Evolutionary conservation across 2,329 filamentous ascomycete genomes (phyloP).

Genomic region (Ascochyta pisi): DNA sequence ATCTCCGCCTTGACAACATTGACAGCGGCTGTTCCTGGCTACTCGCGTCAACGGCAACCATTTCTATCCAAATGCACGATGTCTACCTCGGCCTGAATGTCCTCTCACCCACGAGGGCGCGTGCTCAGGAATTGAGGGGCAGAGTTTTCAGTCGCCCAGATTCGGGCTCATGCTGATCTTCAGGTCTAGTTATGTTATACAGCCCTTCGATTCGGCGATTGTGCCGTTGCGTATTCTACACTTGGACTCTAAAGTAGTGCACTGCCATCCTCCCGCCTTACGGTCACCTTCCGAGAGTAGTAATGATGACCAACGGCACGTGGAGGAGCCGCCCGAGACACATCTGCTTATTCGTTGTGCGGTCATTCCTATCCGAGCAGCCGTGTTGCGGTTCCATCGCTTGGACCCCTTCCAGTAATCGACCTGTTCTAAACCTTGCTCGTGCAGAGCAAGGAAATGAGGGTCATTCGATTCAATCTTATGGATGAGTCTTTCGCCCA

Average conservation of each 20-base stretch:
- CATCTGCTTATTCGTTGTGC: constrained; percentile 5
- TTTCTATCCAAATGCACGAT: not conserved
- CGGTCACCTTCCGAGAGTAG: not conserved
- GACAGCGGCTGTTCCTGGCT: constrained; percentile 4
- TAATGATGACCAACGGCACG: not conserved
- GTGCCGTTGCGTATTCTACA: not conserved
- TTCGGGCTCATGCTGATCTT: constrained; percentile 15
- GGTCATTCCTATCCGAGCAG: not conserved
- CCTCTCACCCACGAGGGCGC: not conserved
- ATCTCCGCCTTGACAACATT: not conserved
- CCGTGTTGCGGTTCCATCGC: constrained; percentile 1
- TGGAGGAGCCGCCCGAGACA: not conserved
- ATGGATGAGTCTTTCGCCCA: not conserved
- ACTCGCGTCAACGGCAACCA: not conserved
- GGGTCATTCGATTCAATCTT: not conserved
- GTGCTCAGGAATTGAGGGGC: not conserved
- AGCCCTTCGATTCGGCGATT: not conserved
- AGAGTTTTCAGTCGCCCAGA: constrained; percentile 7
- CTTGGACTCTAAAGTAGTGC: not conserved
- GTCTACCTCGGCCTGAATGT: not conserved
- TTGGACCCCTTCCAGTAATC: not conserved
- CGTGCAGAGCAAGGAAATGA: not conserved
- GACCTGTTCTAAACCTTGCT: constrained; percentile 1
- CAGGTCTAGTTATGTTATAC: constrained; percentile 6
- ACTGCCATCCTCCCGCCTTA: not conserved